These are phyloP conservation scores for Teunomyces stri DNA, from an alignment of 805 yeast genomes.

Conservation along the genomic window DNA sequence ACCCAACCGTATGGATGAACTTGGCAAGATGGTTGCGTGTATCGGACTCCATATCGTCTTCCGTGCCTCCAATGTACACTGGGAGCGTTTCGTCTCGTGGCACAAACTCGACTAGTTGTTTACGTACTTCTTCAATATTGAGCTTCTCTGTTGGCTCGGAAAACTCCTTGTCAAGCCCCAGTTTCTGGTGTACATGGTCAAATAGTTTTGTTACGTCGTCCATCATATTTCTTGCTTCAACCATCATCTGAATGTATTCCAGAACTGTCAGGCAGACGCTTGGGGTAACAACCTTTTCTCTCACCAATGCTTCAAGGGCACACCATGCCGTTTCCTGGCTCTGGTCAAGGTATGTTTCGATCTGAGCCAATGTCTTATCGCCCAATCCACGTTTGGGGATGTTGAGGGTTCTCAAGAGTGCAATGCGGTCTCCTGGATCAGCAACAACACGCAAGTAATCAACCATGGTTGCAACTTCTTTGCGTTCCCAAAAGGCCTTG, in stretches of 20 bases:
- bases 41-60: conserved; percentile 9
- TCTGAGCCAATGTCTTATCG: conserved; percentile 32
- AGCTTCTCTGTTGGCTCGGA: conserved; percentile 26
- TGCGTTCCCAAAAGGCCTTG: conserved; percentile 73
- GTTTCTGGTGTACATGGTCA: conserved; percentile 20
- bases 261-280: conserved; percentile 17
- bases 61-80: conserved; percentile 7
- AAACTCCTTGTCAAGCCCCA: conserved; percentile 30
- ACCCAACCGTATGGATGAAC: conserved; percentile 33
- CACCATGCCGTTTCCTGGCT: neutral
- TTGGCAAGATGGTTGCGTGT: conserved; percentile 18
- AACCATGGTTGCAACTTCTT: conserved; percentile 61
- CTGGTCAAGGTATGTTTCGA: conserved; percentile 18
- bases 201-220: conserved; percentile 17
- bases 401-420: conserved; percentile 56
- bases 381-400: conserved; percentile 73
- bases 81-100: conserved; percentile 26
- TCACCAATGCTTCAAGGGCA: neutral
- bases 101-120: conserved; percentile 33
- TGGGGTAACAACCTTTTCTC: conserved; percentile 6
- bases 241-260: conserved; percentile 26
- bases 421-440: conserved; percentile 57
- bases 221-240: conserved; percentile 13
- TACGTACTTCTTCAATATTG: conserved; percentile 41
- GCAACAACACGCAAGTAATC: conserved; percentile 64